These are phyloP conservation scores for Plasmodium vinckei DNA, from an alignment of 169 alveolate species.

Conservation along the genomic window DNA sequence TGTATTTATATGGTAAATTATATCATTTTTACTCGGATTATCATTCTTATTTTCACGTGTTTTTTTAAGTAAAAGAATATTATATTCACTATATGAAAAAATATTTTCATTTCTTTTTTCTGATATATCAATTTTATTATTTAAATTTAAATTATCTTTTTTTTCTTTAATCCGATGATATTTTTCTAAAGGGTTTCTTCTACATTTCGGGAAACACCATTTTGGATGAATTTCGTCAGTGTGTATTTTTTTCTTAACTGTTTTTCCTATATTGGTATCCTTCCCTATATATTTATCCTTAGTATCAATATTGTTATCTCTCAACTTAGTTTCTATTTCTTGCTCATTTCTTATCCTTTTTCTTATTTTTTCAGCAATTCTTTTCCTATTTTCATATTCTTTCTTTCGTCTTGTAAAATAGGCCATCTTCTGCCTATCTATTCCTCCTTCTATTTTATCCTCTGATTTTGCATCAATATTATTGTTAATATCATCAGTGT, in stretches of 20 bases:
- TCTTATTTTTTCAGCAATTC: background rate
- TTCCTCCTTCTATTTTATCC: too few species aligned
- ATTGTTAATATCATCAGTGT: too few species aligned
- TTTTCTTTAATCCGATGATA: background rate
- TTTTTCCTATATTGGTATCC: too few species aligned
- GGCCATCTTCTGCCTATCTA: too few species aligned
- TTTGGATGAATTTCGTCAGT: background rate
- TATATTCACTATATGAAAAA: slow-evolving; percentile 44
- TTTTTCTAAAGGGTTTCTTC: too few species aligned
- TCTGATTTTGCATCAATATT: too few species aligned
- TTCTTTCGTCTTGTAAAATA: too few species aligned
- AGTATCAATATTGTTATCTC: too few species aligned
- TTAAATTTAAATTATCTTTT: background rate
- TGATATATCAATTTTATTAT: slow-evolving; percentile 27
- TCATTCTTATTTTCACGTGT: background rate
- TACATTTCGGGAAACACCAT: too few species aligned
- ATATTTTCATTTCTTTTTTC: slow-evolving; percentile 16
- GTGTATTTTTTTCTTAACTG: too few species aligned
- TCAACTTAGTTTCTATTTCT: background rate
- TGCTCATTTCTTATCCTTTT: background rate
- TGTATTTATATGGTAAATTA: slow-evolving; percentile 52
- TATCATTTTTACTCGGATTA: slow-evolving; percentile 25
- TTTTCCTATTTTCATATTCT: too few species aligned
- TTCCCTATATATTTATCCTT: too few species aligned
- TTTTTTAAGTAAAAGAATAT: slow-evolving; percentile 19